Evolutionary conservation across 306 rosid genomes (phyloP), one percentile per base, ranked within the genome.

Genomic region (Urtica urens): DNA sequence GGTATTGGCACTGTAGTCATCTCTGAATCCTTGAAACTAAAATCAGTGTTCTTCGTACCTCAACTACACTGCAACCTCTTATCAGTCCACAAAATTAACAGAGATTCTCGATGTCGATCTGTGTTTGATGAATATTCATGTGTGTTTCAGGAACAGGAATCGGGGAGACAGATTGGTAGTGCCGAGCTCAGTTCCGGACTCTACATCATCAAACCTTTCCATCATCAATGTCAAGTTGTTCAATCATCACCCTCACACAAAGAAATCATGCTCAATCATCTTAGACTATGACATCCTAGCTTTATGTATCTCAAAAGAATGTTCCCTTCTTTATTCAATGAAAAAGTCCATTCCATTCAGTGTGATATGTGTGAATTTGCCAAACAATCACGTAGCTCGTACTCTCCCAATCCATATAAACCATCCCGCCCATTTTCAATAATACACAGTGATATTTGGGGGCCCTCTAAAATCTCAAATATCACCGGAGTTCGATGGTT

Each of bases 111-210:
- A 9, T 58, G 55, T 7, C 2, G 17, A 3, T 14, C 39, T 16
- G 38, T 24, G 2, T 38, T 49, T 23, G n/a, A 2, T n/a, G 0
- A 48, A 3, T 11, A 37, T 48, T 1, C 1, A 10, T 59, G 20
- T 35, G 40, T 15, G 10, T 49, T 49, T 59, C 11, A 47, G 11
- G 57, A 24, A 14, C 2, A 35, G 23, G 24, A 13, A 3, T 48
- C 49, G 20, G 28, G 27, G 48, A 59, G 28, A 57, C 25, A 4
- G 50, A 48, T 49, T 59, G 57, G 57, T 21, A 37, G 19, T 59
- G 65, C 30, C 38, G 3, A 49, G 15, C 7, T 31, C 38, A 1
- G 11, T 6, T 1, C 0, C 1, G 47, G 38, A 0, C 64, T 58
- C 23, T 58, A 58, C 33, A 15, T 1, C n/a, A 35, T 15, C 23